A percentile compares a stretch with the other conserved stretches of the same genome.
phyloP scores from a whole-genome alignment of 495 filamentous ascomycete species.

The Hamigera avellanea region DNA sequence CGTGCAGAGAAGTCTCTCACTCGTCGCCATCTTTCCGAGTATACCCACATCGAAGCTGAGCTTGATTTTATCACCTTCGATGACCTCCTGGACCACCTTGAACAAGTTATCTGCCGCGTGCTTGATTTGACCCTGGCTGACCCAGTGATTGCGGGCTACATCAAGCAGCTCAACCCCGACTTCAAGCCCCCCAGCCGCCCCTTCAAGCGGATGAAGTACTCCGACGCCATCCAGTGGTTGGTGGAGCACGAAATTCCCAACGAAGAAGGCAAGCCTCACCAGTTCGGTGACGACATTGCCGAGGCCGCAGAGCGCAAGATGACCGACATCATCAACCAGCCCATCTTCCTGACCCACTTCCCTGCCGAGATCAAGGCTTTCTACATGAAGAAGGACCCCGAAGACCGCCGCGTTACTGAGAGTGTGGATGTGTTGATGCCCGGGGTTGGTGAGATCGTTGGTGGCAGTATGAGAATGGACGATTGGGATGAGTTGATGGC shows the following conservation, averaged over 20 bases:
- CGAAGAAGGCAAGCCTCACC: conserved; percentile 81
- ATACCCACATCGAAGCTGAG: conserved; percentile 95
- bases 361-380: conserved; percentile 97
- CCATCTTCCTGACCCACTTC: conserved; percentile 96
- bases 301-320: conserved; percentile 94
- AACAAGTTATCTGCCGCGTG: conserved; percentile 79
- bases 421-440: conserved; percentile 95
- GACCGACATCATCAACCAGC: conserved; percentile 90
- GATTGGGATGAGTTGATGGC: conserved; percentile 84
- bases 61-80: conserved; percentile 92
- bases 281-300: conserved; percentile 95
- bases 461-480: conserved; percentile 93
- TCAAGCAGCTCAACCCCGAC: conserved; percentile 76
- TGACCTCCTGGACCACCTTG: conserved; percentile 84
- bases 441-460: conserved; percentile 93
- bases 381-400: conserved; percentile 91
- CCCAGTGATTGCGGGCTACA: conserved; percentile 50
- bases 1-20: conserved; percentile 94
- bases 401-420: conserved; percentile 84
- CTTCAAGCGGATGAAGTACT: conserved; percentile 92
- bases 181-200: conserved; percentile 78
- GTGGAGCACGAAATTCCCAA: conserved; percentile 78
- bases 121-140: conserved; percentile 66
- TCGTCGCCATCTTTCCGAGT: conserved; percentile 88
- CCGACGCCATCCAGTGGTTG: conserved; percentile 90